A percentile compares a stretch with the other conserved stretches of the same genome.
phyloP scores from a whole-genome alignment of 441 rosid genomes.

The Adansonia gregorii region DNA sequence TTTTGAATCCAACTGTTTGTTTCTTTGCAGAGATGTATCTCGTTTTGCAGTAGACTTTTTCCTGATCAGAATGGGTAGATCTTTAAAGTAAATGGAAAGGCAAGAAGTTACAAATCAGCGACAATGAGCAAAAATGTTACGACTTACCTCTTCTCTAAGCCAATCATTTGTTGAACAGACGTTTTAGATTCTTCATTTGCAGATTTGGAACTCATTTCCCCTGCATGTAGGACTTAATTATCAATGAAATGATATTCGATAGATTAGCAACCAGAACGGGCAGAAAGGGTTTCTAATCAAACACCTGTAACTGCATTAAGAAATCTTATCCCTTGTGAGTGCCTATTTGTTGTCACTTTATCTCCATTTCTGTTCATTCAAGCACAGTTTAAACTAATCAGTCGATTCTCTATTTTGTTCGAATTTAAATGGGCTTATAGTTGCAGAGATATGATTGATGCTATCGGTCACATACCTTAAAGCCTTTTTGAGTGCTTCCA shows the following conservation, averaged over 20 bases:
- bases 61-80: conserved; percentile 46
- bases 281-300: conserved; percentile 25
- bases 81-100: conserved; percentile 25
- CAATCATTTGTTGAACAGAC: conserved; percentile 34
- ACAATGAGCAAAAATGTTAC: not conserved
- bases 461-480: conserved; percentile 53
- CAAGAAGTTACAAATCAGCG: not conserved
- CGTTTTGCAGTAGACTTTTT: conserved; percentile 46
- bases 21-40: conserved; percentile 37
- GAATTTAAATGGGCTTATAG: not conserved
- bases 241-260: conserved; percentile 3
- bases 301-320: conserved; percentile 85
- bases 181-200: conserved; percentile 41
- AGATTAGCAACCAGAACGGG: conserved; percentile 14
- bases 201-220: conserved; percentile 46
- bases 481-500: conserved; percentile 81
- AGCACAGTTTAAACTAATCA: conserved; percentile 7
- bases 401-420: not conserved
- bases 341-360: conserved; percentile 81
- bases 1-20: conserved; percentile 44
- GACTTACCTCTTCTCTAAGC: conserved; percentile 65
- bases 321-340: conserved; percentile 94
- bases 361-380: conserved; percentile 69
- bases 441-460: conserved; percentile 16
- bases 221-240: conserved; percentile 38